Percentiles rank a stretch among this genome's conserved stretches.
phyloP scores from a whole-genome alignment of 2,329 filamentous ascomycete genomes.

The Fusarium pseudograminearum region DNA sequence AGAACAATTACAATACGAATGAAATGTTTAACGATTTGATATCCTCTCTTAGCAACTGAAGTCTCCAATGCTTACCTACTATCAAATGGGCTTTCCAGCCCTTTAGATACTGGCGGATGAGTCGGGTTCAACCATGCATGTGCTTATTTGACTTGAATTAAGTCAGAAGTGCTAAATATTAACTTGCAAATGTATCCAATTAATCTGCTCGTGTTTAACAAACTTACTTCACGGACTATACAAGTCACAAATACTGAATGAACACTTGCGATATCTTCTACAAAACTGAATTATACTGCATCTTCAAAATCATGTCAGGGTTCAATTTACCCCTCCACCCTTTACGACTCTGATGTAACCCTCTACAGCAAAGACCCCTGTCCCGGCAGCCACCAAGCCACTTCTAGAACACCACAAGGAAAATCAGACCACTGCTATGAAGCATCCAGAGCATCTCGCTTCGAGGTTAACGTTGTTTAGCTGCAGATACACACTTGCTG shows the following conservation, averaged over 20 bases:
- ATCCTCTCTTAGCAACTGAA: not conserved
- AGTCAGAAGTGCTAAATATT: not conserved
- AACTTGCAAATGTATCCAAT: not conserved
- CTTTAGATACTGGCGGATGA: not conserved
- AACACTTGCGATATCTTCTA: not conserved
- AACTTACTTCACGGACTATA: not conserved
- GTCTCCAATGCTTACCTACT: not conserved
- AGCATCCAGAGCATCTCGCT: constrained; percentile 11
- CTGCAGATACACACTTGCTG: not conserved
- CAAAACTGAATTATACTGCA: constrained; percentile 2
- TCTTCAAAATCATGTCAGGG: constrained; percentile 2
- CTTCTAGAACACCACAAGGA: constrained; percentile 29
- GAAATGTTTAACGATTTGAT: not conserved
- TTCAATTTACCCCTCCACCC: constrained; percentile 28
- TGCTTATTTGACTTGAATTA: not conserved
- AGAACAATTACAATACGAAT: not conserved
- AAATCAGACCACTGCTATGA: constrained; percentile 25
- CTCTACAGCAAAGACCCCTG: constrained; percentile 20
- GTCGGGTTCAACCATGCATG: not conserved
- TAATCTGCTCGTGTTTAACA: not conserved
- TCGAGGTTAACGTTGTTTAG: not conserved
- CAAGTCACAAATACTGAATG: not conserved
- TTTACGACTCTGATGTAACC: constrained; percentile 17
- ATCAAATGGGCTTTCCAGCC: too few species aligned
- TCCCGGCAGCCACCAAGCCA: constrained; percentile 28